Evolutionary conservation across 2,329 filamentous ascomycete species (phyloP), one percentile per base, ranked within the genome.

Genomic region (Orbilia blumenaviensis): DNA sequence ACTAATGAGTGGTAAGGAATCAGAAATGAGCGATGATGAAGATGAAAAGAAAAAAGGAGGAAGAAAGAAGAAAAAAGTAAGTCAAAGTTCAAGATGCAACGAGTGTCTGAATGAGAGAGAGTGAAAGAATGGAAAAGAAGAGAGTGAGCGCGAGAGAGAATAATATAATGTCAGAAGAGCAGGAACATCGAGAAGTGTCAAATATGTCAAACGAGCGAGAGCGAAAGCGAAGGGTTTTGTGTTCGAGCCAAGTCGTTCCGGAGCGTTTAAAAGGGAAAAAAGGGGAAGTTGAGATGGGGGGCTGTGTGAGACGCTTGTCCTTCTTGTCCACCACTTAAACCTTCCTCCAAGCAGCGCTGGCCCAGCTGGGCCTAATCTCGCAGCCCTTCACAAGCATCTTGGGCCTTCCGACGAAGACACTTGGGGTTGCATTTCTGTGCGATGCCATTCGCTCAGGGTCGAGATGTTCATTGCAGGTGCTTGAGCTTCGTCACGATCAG

Each of bases 31-130:
- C n/a, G 60, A 23, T 8, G 42, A 5, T 34, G 29, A 41, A 29
- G 5, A 36, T 29, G 6, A 18, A 50, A 18, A 34, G 21, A 61
- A 52, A 38, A 46, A 34, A 23, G 36, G 78, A 78, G 64, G 78
- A 76, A 77, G 78, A 69, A 71, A 66, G 41, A 69, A 34, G 62
- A 36, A 67, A 61, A 64, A 66, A 54, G 77, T 50, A 81, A 78
- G 42, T 12, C 10, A 62, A 42, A 56, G 41, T 42, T 78, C 80
- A 81, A 82, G 79, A 73, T 79, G 79, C 81, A 81, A 82, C 76
- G 78, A 78, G 71, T 77, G 80, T 80, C 46, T 36, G 50, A 71
- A 38, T 56, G 29, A 72, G 61, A 61, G 60, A 66, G 16, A 44
- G 54, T 64, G 32, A 66, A 73, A 71, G 29, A 42, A 77, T 61